Evolutionary conservation across 306 rosid species (phyloP).

Genomic region (Malus orientalis): DNA sequence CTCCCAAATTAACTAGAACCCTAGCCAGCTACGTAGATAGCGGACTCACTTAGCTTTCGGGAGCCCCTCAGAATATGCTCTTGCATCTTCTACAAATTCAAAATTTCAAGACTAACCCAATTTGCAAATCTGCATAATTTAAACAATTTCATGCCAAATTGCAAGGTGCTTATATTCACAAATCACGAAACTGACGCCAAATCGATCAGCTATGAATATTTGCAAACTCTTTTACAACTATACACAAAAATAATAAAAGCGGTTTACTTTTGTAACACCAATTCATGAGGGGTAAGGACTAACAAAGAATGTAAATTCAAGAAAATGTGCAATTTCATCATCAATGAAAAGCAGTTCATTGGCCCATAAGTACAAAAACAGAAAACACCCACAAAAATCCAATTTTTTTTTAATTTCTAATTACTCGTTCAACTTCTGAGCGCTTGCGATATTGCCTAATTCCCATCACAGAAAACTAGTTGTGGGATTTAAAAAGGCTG

Average conservation of each 20-base stretch:
- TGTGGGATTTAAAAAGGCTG: background rate
- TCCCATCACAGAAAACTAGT: no score
- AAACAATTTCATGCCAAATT: background rate
- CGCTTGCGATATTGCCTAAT: background rate
- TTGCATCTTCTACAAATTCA: background rate
- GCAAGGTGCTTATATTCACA: background rate
- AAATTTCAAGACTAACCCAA: background rate
- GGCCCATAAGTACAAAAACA: background rate
- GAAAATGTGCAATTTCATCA: background rate
- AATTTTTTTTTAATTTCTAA: background rate
- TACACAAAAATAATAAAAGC: background rate
- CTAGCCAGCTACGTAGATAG: background rate
- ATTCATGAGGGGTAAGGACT: background rate
- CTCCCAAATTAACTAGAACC: background rate
- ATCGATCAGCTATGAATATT: background rate
- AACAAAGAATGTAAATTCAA: background rate
- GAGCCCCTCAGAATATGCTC: background rate
- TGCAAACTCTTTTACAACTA: background rate
- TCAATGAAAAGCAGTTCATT: background rate
- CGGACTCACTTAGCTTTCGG: background rate
- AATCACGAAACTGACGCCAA: background rate
- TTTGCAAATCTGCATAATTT: background rate
- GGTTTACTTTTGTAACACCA: background rate
- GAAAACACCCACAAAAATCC: no score
- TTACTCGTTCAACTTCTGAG: background rate